phyloP scores from a whole-genome alignment of 805 yeast species.

The Grigorovia jiainica region DNA sequence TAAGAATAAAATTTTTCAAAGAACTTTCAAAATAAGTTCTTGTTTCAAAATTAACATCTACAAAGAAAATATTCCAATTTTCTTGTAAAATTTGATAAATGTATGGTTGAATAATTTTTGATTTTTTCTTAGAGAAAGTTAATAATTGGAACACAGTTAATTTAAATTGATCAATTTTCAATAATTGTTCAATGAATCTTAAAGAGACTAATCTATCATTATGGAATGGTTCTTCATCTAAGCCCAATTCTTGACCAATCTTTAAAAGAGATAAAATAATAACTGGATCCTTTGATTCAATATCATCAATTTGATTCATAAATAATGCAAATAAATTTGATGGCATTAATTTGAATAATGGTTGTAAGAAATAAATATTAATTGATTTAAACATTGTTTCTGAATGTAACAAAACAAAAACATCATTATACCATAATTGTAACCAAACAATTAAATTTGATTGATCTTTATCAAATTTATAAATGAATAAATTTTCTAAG shows the following conservation, averaged over 20 bases:
- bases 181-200: conserved; percentile 27
- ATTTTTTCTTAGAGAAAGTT: conserved; percentile 50
- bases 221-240: conserved; percentile 43
- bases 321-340: conserved; percentile 35
- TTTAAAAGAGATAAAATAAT: conserved; percentile 46
- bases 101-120: conserved; percentile 42
- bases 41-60: conserved; percentile 59
- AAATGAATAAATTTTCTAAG: conserved; percentile 28
- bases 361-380: conserved; percentile 52
- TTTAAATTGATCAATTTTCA: conserved; percentile 39
- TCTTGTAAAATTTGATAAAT: conserved; percentile 37
- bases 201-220: conserved; percentile 28
- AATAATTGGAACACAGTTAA: conserved; percentile 52
- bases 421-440: conserved; percentile 38
- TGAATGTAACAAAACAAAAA: conserved; percentile 29
- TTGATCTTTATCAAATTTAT: conserved; percentile 16
- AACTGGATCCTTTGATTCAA: conserved; percentile 24
- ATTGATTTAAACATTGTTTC: conserved; percentile 36
- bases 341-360: conserved; percentile 43
- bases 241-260: conserved; percentile 53
- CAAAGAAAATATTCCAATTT: conserved; percentile 41
- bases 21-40: conserved; percentile 58
- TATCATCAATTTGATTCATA: conserved; percentile 7
- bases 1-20: conserved; percentile 49
- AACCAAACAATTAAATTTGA: conserved; percentile 34